Evolutionary conservation across 148 eudicot species (phyloP), one percentile per base, ranked within the genome.

Genomic region (Fagopyrum homotropicum): DNA sequence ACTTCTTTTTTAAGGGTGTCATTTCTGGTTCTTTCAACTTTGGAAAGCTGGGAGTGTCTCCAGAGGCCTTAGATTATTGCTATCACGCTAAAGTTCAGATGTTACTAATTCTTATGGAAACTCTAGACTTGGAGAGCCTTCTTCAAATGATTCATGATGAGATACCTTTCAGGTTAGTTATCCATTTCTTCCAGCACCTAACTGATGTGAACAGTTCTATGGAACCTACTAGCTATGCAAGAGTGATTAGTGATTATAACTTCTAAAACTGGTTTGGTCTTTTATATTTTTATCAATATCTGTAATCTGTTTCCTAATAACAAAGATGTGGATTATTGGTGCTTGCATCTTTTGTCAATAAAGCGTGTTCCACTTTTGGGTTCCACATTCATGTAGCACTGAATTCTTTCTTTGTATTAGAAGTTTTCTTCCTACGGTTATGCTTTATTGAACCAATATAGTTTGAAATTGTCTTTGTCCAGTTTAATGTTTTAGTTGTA

Each of bases 81-180:
- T 83, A 83, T 82, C 89, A 86, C 77, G 96, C 94, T 72, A 95
- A 89, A 85, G 88, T 90, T 80, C 97, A 90, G 85, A 79, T 95
- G 89, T 82, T 95, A 59, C 83, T 95, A 82, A 85, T 95, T 72
- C 94, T 95, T 70, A 84, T 92, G 50, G 96, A 92, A 86, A 84
- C 96, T 68, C 77, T 95, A 79, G 88, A 95, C 77, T 84, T 95
- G 81, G 99, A 95, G 81, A 80, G 77, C 82, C 91, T 95, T 83
- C 94, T 95, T 57, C 99, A 92, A 73, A 88, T 90, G 93, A 80
- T 90, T 79, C 96, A 90, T 45, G 96, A 95, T 83, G 95, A 86
- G 72, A 84, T 81, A 72, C 85, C 99, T 69, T 87, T 92, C 80
- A 92, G 97, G 98, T 73, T 69, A 22, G 35, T 26, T 60, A 60